A percentile compares a stretch with the other conserved stretches of the same genome.
phyloP scores from a whole-genome alignment of 306 rosid genomes.

The Spatholobus suberectus region DNA sequence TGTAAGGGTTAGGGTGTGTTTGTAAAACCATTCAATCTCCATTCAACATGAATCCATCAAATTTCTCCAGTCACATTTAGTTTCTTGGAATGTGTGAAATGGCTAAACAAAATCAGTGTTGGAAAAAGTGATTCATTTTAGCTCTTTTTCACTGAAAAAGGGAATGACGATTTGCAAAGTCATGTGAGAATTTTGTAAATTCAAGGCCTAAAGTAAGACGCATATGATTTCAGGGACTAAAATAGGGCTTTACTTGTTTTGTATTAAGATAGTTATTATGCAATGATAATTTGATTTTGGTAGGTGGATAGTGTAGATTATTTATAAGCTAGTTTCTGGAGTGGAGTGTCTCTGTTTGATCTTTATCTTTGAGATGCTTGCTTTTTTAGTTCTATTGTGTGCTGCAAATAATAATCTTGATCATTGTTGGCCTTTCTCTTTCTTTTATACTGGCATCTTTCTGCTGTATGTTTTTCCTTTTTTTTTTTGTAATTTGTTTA shows the following conservation, averaged over 20 bases:
- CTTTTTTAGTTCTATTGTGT: slow-evolving; percentile 2
- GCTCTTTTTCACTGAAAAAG: not conserved
- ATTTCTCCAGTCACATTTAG: no score
- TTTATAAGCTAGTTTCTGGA: not conserved
- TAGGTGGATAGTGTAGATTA: not conserved
- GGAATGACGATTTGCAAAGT: not conserved
- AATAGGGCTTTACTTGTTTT: not conserved
- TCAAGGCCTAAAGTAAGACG: not conserved
- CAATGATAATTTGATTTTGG: not conserved
- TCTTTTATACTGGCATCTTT: not conserved
- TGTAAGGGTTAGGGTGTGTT: no score
- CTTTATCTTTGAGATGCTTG: not conserved
- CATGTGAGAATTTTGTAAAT: not conserved
- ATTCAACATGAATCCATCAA: no score
- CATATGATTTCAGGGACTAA: not conserved
- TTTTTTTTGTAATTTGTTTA: not conserved
- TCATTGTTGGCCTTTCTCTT: slow-evolving; percentile 11
- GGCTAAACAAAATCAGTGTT: not conserved
- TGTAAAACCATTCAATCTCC: no score
- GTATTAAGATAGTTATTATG: not conserved
- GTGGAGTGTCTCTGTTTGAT: not conserved
- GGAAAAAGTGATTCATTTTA: not conserved
- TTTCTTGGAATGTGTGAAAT: no score
- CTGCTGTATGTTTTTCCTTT: not conserved
- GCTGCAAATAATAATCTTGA: not conserved